Evolutionary conservation across 441 rosid species (phyloP).

Genomic region (Omphalea diandra): DNA sequence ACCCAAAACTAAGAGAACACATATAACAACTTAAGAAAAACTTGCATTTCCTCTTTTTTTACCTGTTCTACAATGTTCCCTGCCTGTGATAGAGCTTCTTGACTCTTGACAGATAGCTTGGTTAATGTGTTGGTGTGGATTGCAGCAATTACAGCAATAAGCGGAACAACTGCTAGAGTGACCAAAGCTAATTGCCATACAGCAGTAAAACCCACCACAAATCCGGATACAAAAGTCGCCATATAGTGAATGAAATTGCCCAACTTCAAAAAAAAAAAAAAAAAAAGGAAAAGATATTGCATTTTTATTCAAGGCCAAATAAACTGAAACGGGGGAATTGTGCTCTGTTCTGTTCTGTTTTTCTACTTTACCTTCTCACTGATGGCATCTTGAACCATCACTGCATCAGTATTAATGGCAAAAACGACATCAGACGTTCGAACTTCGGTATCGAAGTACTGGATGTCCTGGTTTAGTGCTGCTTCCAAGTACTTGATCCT

Average conservation of each 20-base stretch:
- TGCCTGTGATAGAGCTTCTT: constrained; percentile 87
- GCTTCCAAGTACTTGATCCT: constrained; percentile 97
- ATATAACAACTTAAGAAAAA: background rate
- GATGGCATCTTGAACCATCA: constrained; percentile 98
- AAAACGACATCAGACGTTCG: constrained; percentile 91
- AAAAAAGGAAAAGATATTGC: background rate
- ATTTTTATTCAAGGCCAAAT: constrained; percentile 4
- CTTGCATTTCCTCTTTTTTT: constrained; percentile 9
- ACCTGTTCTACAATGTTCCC: constrained; percentile 98
- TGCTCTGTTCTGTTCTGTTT: background rate
- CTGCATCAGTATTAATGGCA: constrained; percentile 94
- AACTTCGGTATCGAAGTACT: constrained; percentile 92
- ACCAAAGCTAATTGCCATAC: constrained; percentile 98
- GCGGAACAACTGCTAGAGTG: constrained; percentile 95
- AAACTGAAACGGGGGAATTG: constrained; percentile 11
- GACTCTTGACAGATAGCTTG: constrained; percentile 80
- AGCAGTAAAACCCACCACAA: constrained; percentile 98
- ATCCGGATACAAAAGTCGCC: constrained; percentile 98
- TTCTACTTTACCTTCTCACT: constrained; percentile 90
- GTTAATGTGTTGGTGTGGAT: constrained; percentile 77
- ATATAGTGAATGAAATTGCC: constrained; percentile 97
- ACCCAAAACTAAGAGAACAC: background rate
- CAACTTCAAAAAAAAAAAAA: constrained; percentile 47
- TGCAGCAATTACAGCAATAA: constrained; percentile 94
- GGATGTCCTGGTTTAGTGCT: constrained; percentile 92